These are phyloP conservation scores for Phytophthora sojae DNA, from an alignment of 352 stramenopile species.

Conservation along the genomic window DNA sequence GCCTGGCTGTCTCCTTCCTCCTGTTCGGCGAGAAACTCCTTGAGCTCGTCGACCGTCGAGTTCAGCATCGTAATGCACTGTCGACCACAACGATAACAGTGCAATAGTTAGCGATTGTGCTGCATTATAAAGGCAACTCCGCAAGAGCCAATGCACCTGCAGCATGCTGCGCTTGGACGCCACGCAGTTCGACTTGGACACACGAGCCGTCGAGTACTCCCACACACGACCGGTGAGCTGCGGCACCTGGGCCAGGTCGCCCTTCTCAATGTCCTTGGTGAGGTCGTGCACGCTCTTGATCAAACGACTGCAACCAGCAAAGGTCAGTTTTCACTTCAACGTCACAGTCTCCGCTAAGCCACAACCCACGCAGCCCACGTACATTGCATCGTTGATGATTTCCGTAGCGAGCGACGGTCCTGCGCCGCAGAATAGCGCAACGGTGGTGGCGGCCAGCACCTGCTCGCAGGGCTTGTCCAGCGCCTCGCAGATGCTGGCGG, in stretches of 20 bases:
- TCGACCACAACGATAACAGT: neutral
- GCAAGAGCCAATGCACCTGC: constrained; percentile 48
- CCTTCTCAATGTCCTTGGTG: constrained; percentile 46
- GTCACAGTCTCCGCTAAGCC: neutral
- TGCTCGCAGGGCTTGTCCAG: constrained; percentile 84
- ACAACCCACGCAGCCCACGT: constrained; percentile 21
- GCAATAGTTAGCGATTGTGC: neutral
- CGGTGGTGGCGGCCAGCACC: constrained; percentile 75
- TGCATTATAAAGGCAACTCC: neutral
- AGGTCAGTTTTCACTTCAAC: constrained; percentile 15
- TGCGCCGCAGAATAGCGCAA: constrained; percentile 81
- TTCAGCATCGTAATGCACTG: constrained; percentile 86
- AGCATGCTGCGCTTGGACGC: constrained; percentile 89
- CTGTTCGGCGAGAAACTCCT: constrained; percentile 75
- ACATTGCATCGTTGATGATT: constrained; percentile 77
- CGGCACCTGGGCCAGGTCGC: constrained; percentile 62
- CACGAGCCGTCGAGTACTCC: constrained; percentile 72
- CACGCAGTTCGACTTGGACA: constrained; percentile 89
- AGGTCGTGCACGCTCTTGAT: constrained; percentile 81
- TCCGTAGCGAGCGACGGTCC: constrained; percentile 80
- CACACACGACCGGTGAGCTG: constrained; percentile 86
- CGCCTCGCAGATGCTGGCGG: constrained; percentile 78
- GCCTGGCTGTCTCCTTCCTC: constrained; percentile 29
- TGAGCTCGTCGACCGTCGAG: constrained; percentile 82
- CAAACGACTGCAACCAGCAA: constrained; percentile 54